Conservation (phyloP, 768 basidiomycete species). For the Psilocybe sp. region DNA sequence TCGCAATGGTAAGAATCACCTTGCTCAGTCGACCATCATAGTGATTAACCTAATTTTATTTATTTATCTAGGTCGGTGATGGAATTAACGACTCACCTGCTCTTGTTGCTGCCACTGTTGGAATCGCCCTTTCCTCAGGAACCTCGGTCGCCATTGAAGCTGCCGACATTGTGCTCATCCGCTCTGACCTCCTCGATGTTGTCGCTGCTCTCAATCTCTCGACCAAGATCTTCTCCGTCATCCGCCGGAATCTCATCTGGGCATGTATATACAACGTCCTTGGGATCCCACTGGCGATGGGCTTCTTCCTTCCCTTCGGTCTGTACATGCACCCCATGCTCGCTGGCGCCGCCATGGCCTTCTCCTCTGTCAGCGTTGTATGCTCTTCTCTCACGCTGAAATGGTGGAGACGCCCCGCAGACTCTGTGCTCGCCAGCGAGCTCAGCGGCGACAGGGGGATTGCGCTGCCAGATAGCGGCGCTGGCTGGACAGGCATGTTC, state of each 20-base stretch:
- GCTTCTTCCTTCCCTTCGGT: constrained; percentile 88
- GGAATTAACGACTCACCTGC: constrained; percentile 99
- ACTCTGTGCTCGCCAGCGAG: constrained; percentile 38
- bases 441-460: constrained; percentile 61
- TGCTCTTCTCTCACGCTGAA: constrained; percentile 82
- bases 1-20: constrained; percentile 77
- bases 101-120: constrained; percentile 92
- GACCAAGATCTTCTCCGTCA: constrained; percentile 82
- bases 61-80: constrained; percentile 77
- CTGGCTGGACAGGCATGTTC: constrained; percentile 42
- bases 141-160: constrained; percentile 98
- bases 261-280: constrained; percentile 93
- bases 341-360: constrained; percentile 98
- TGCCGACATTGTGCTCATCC: constrained; percentile 97
- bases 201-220: constrained; percentile 95
- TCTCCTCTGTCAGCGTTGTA: constrained; percentile 94
- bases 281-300: constrained; percentile 98
- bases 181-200: constrained; percentile 93
- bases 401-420: constrained; percentile 75
- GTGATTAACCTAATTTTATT: constrained; percentile 2
- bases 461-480: constrained; percentile 33
- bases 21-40: not conserved
- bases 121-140: constrained; percentile 93
- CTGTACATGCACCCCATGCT: constrained; percentile 96
- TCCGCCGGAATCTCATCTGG: constrained; percentile 92